phyloP scores from a whole-genome alignment of 139 green algal species.

The Chlamydomonas schloesseri region DNA sequence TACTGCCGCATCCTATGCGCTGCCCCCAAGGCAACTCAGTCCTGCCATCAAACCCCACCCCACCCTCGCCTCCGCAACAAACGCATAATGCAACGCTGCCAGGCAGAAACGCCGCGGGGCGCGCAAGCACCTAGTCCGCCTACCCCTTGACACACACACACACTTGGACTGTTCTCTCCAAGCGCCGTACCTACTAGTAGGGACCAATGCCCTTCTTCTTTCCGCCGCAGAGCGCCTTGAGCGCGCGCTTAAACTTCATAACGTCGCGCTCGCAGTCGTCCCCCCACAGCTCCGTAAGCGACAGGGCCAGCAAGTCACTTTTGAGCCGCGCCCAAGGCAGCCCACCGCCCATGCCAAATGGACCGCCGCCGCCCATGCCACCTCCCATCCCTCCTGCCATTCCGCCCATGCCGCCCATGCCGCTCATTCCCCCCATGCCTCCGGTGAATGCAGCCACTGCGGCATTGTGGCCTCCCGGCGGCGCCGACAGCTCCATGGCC shows the following conservation, averaged over 20 bases:
- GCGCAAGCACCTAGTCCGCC: too few species aligned
- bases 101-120: too few species aligned
- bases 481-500: constrained; percentile 8
- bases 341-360: not conserved
- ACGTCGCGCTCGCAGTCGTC: constrained; percentile 46
- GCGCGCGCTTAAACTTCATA: constrained; percentile 58
- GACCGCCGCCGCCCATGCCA: not conserved
- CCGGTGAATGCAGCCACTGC: too few species aligned
- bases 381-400: not conserved
- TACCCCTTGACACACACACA: too few species aligned
- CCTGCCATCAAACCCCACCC: too few species aligned
- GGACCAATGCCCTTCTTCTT: constrained; percentile 25
- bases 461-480: not conserved
- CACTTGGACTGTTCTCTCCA: too few species aligned
- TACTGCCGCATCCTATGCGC: too few species aligned
- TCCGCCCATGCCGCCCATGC: not conserved
- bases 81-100: too few species aligned
- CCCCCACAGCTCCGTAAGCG: constrained; percentile 57
- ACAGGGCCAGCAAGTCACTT: constrained; percentile 19
- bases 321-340: constrained; percentile 57
- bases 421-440: not conserved
- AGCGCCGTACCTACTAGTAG: too few species aligned
- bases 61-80: too few species aligned
- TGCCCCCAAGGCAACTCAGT: too few species aligned
- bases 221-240: constrained; percentile 53